Evolutionary conservation across 306 rosid genomes (phyloP), one percentile per base, ranked within the genome.

Genomic region (Alnus glutinosa): DNA sequence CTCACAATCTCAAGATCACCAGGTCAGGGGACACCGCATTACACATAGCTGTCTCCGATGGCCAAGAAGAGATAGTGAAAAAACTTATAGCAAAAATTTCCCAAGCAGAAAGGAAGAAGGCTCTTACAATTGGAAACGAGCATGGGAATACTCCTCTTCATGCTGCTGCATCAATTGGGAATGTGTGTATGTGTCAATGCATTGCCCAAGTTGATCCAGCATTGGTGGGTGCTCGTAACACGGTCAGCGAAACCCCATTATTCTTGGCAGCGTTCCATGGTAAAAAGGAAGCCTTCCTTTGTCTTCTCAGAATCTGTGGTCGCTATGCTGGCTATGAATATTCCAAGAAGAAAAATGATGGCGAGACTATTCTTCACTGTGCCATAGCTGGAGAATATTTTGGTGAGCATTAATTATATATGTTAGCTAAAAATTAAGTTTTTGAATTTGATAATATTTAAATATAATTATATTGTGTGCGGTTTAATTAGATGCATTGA

Each of bases 351-450:
- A 42, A 42, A 42, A 42, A 42, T 42, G 46, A 42, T 42, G 46
- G 92, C 0, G 85, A 87, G 15, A 87, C 90, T 28, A 83, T 87
- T 57, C 89, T 92, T 61, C 97, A 92, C 7, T 71, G 76, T 44
- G 87, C 90, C 0, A 83, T 92, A 34, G 48, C 71, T 4, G 85
- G 75, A 11, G 89, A 84, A 3, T 49, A 86, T 15, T 80, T 86
- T 51, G 85, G 93, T 87, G 9, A 70, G 6, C 49, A 23, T 15
- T 11, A 16, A 6, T 2, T 34, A 1, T 34, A 34, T 34, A 34
- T 23, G 28, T 23, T 23, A 23, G 28, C 28, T 23, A 23, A 23
- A 23, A 23, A 23, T 23, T 23, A 23, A 23, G 28, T 23, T 34
- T 34, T 34, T 34, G 37, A 34, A 34, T 1, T 34, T 34, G 37